phyloP scores from a whole-genome alignment of 2,329 filamentous ascomycete species.

The Ophiostoma sp. region DNA sequence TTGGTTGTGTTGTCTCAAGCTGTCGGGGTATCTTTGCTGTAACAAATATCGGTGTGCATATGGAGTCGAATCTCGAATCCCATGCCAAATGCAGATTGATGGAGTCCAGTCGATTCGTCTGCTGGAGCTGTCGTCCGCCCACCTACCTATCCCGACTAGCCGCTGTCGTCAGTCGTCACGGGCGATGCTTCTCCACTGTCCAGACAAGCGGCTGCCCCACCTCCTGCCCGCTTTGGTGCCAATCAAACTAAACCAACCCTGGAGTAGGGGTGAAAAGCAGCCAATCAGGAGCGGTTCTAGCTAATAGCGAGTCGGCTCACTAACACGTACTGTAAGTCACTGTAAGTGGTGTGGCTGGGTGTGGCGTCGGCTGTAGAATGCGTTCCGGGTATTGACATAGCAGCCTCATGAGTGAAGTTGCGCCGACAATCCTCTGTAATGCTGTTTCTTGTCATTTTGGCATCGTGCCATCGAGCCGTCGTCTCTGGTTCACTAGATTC shows the following conservation, averaged over 20 bases:
- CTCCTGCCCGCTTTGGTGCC: slow-evolving; percentile 5
- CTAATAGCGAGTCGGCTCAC: background rate
- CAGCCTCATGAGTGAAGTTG: background rate
- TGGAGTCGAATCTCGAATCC: background rate
- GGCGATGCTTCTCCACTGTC: slow-evolving; percentile 20
- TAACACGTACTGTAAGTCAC: slow-evolving; percentile 7
- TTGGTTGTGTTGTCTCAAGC: background rate
- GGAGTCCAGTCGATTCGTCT: background rate
- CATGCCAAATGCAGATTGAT: background rate
- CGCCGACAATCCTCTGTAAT: background rate
- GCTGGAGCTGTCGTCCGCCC: background rate
- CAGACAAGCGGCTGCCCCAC: slow-evolving; percentile 21
- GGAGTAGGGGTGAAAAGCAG: no score
- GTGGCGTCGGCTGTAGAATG: background rate
- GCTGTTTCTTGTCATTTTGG: background rate
- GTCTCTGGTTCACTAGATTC: background rate
- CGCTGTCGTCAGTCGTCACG: slow-evolving; percentile 22
- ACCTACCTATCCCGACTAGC: slow-evolving; percentile 7
- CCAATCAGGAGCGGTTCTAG: slow-evolving; percentile 16
- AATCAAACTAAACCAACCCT: background rate
- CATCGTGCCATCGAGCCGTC: no score
- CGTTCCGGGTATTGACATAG: background rate
- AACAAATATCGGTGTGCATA: background rate
- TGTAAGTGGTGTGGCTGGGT: slow-evolving; percentile 4
- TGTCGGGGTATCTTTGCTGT: background rate